Evolutionary conservation across 192 early-diverging fungal species (phyloP).

Genomic region (Umbelopsis isabellina): DNA sequence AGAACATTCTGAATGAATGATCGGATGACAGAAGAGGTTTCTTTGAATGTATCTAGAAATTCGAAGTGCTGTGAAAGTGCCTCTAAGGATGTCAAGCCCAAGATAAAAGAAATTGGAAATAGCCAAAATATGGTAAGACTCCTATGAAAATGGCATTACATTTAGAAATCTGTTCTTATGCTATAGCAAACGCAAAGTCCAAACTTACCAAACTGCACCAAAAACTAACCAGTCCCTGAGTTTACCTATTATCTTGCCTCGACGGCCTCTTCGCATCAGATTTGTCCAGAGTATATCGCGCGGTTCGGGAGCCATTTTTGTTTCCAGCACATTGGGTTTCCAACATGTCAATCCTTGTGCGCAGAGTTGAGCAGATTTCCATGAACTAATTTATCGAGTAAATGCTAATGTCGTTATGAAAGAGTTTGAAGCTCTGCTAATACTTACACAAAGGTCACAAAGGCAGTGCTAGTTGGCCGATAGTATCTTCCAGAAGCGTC

Average conservation of each 20-base stretch:
- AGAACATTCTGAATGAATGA: slow-evolving; percentile 58
- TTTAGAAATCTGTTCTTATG: not conserved
- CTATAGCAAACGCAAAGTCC: not conserved
- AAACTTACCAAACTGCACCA: slow-evolving; percentile 32
- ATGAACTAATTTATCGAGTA: slow-evolving; percentile 24
- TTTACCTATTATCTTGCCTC: slow-evolving; percentile 48
- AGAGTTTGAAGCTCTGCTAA: not conserved
- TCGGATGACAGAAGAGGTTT: slow-evolving; percentile 42
- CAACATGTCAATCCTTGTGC: slow-evolving; percentile 57
- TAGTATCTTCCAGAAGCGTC: slow-evolving; percentile 39
- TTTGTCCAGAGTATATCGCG: slow-evolving; percentile 65
- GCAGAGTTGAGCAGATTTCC: slow-evolving; percentile 58
- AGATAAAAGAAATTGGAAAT: slow-evolving; percentile 61
- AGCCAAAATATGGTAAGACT: slow-evolving; percentile 67
- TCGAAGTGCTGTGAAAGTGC: slow-evolving; percentile 48
- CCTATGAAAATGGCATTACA: slow-evolving; percentile 36
- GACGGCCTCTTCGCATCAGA: slow-evolving; percentile 49
- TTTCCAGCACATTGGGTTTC: slow-evolving; percentile 53
- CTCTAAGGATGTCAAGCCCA: slow-evolving; percentile 56
- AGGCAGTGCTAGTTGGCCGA: slow-evolving; percentile 58
- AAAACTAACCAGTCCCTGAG: slow-evolving; percentile 51
- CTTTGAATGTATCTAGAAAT: slow-evolving; percentile 51
- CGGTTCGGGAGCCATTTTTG: slow-evolving; percentile 62
- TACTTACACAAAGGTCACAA: slow-evolving; percentile 60
- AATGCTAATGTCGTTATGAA: not conserved